Conservation (phyloP, 2,329 filamentous ascomycete genomes). For the Fusarium lyarnte region DNA sequence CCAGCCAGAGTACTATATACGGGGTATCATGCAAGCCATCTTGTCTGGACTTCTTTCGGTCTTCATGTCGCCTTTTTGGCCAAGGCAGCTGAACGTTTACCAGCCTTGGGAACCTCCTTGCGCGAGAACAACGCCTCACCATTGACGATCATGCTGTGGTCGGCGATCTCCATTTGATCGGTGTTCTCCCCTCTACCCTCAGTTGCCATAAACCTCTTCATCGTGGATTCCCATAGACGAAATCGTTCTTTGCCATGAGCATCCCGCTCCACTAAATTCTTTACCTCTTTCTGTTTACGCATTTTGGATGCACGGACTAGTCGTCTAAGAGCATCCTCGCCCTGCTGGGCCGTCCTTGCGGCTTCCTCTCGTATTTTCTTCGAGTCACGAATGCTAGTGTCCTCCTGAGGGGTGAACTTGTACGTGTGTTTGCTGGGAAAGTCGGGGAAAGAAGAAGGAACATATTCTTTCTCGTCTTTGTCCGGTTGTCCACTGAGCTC, state of each 20-base stretch:
- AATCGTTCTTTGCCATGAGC: slow-evolving; percentile 64
- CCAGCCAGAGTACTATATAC: slow-evolving; percentile 12
- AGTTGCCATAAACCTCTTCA: slow-evolving; percentile 62
- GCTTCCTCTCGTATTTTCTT: slow-evolving; percentile 69
- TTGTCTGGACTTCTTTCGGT: background rate
- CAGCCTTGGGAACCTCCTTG: slow-evolving; percentile 61
- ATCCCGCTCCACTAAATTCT: slow-evolving; percentile 63
- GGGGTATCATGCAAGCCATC: slow-evolving; percentile 27
- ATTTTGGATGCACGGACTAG: slow-evolving; percentile 71
- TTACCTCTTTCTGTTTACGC: slow-evolving; percentile 71
- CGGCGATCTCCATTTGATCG: slow-evolving; percentile 62
- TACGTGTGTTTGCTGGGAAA: slow-evolving; percentile 74
- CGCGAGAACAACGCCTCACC: slow-evolving; percentile 62
- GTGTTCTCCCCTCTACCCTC: slow-evolving; percentile 46
- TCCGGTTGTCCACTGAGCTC: slow-evolving; percentile 69
- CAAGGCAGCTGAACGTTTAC: slow-evolving; percentile 50
- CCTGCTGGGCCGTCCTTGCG: slow-evolving; percentile 67
- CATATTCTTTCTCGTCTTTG: slow-evolving; percentile 64
- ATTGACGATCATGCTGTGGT: slow-evolving; percentile 73
- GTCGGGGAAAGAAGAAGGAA: slow-evolving; percentile 66
- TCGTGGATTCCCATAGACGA: slow-evolving; percentile 68
- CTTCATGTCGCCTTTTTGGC: slow-evolving; percentile 36
- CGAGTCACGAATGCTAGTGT: slow-evolving; percentile 58
- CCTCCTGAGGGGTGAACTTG: slow-evolving; percentile 64
- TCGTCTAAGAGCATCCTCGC: slow-evolving; percentile 68